A percentile compares a stretch with the other conserved stretches of the same genome.
Conservation (phyloP, 805 yeast genomes). For the Barnettozyma siamensis region DNA sequence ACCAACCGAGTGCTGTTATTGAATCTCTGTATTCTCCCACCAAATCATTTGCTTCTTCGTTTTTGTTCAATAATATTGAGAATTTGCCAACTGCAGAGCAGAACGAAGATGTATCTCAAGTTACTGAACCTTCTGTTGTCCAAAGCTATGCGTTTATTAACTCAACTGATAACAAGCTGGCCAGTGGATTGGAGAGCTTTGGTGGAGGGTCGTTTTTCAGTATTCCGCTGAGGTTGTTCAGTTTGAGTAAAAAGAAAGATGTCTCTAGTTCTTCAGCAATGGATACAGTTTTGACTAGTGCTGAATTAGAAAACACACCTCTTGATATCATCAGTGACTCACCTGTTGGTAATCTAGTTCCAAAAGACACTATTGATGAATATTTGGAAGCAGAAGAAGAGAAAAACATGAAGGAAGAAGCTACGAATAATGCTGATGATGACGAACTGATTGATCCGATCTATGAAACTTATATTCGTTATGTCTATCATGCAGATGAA, state of each 20-base stretch:
- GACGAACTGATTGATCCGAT: slow-evolving; percentile 8
- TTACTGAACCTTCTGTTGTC: not conserved
- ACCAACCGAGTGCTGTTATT: not conserved
- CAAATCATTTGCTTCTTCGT: slow-evolving; percentile 3
- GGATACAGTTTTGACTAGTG: not conserved
- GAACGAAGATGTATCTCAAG: not conserved
- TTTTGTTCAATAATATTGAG: slow-evolving; percentile 7
- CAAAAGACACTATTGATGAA: slow-evolving; percentile 4
- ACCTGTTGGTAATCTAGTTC: slow-evolving; percentile 5
- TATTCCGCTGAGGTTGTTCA: slow-evolving; percentile 9
- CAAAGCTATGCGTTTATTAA: not conserved
- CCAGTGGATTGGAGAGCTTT: too few relatives aligned
- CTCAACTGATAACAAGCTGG: not conserved
- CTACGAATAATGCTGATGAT: too few relatives aligned
- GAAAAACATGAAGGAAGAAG: not conserved
- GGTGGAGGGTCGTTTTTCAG: slow-evolving; percentile 3
- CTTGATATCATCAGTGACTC: slow-evolving; percentile 11
- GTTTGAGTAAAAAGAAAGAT: not conserved
- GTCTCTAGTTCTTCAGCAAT: not conserved
- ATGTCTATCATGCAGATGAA: slow-evolving; percentile 6
- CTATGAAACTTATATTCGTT: slow-evolving; percentile 11
- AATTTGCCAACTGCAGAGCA: slow-evolving; percentile 12
- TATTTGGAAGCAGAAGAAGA: slow-evolving; percentile 3
- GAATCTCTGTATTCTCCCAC: not conserved
- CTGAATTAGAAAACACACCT: slow-evolving; percentile 7